Conservation (phyloP, 2,329 filamentous ascomycete genomes). For the Apiospora rasikravindrae region DNA sequence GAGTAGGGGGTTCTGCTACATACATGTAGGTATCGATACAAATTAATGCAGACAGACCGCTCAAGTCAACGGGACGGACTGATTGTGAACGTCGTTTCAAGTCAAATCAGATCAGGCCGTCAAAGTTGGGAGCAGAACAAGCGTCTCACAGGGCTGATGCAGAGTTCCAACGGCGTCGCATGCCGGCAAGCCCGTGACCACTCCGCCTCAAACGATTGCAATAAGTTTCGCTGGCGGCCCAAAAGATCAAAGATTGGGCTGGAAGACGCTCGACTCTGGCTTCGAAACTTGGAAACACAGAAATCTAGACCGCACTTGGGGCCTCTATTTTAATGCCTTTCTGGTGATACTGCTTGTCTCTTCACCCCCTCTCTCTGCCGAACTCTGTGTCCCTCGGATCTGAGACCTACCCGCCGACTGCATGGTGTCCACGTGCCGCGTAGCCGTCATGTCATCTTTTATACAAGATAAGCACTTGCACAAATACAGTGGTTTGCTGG, state of each 20-base stretch:
- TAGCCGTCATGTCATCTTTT: neutral
- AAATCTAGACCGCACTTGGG: neutral
- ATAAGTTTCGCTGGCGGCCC: neutral
- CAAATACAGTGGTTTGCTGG: neutral
- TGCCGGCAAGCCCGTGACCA: conserved; percentile 1
- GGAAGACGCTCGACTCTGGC: neutral
- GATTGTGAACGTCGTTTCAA: no score
- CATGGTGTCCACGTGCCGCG: conserved; percentile 13
- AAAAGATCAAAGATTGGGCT: neutral
- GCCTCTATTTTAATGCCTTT: neutral
- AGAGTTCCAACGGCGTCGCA: neutral
- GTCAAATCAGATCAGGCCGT: no score
- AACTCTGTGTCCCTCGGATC: neutral
- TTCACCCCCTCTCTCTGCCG: neutral
- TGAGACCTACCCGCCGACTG: neutral
- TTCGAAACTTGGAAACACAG: neutral
- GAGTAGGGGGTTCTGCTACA: neutral
- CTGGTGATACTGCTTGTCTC: neutral
- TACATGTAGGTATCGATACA: no score
- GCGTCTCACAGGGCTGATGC: conserved; percentile 10
- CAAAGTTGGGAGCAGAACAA: neutral
- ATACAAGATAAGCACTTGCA: neutral
- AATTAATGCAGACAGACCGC: neutral
- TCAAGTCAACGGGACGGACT: neutral
- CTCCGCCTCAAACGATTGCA: neutral